Evolutionary conservation across 495 filamentous ascomycete species (phyloP), one percentile per base, ranked within the genome.

Genomic region (Massariosphaeria phaeospora): DNA sequence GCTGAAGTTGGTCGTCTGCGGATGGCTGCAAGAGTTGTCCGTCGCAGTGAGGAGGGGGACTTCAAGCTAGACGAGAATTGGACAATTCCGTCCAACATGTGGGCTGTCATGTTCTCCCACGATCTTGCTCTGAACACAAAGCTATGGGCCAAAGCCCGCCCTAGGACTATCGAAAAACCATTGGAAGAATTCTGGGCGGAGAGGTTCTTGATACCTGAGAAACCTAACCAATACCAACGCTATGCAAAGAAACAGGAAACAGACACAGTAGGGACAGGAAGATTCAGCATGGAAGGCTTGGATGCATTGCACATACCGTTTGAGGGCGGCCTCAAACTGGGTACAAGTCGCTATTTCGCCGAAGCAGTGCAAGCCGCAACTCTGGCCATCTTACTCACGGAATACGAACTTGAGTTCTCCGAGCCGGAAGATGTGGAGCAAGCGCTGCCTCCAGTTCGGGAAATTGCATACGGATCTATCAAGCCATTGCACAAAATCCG

Each of bases 161-260:
- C 53, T 12, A 33, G 26, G 13, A 41, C 53, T 1, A 38, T 49
- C 3, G 24, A 23, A n/a, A n/a, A 25, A 23, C 53, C 43, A n/a
- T 36, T 56, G 7, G 45, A 49, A 25, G 30, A 40, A 2, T 56
- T 56, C 35, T 56, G 53, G 53, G 44, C 53, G 2, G 53, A 56
- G 25, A 15, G 53, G 2, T 56, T 56, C 33, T 15, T 56, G 24
- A 17, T 47, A 8, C 35, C 53, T 10, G 44, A 49, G 17, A 31
- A 56, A 35, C n/a, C 31, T 7, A 4, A 33, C 20, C 5, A 8
- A 24, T 12, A 21, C 15, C 1, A 33, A 2, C 10, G 15, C 15
- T 12, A 40, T n/a, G 15, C 11, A 24, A 36, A 24, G 7, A 20
- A 24, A 24, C 24, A 6, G 12, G 11, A 17, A 15, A n/a, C 9